Percentiles rank a stretch among this genome's conserved stretches.
Evolutionary conservation across 805 yeast species (phyloP).

Genomic region (Saccharomycopsis vini): DNA sequence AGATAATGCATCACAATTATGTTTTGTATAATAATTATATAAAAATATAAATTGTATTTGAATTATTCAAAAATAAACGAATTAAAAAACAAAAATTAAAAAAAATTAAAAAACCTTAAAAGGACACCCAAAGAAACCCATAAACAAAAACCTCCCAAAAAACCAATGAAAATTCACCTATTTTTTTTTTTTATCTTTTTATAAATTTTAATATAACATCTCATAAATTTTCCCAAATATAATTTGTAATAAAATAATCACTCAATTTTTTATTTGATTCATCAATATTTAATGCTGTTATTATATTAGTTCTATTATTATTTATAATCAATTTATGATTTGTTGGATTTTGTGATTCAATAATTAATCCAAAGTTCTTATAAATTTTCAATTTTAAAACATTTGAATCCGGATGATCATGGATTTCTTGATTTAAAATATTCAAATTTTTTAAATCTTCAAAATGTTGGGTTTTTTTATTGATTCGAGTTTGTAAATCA

Average conservation of each 20-base stretch:
- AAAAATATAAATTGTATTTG: no score
- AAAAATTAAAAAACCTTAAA: no score
- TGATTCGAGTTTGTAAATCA: constrained; percentile 31
- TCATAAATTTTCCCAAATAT: constrained; percentile 64
- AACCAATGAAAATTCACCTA: no score
- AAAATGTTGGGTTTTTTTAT: constrained; percentile 30
- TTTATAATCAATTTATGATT: constrained; percentile 16
- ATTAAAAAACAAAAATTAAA: no score
- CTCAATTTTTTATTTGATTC: constrained; percentile 38
- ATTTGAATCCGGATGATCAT: constrained; percentile 35
- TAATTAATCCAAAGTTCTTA: constrained; percentile 48
- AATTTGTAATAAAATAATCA: constrained; percentile 63
- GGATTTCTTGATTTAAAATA: constrained; percentile 27
- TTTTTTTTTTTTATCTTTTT: no score
- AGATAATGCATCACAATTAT: no score
- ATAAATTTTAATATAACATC: no score
- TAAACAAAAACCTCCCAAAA: no score
- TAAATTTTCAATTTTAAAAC: constrained; percentile 49
- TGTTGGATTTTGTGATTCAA: constrained; percentile 30
- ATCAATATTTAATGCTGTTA: constrained; percentile 16
- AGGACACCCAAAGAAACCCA: no score
- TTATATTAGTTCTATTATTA: constrained; percentile 14
- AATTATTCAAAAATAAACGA: no score
- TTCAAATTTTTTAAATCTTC: constrained; percentile 27
- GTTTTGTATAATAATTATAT: no score